Evolutionary conservation across 148 eudicot species (phyloP).

Genomic region (Fagopyrum tataricum): DNA sequence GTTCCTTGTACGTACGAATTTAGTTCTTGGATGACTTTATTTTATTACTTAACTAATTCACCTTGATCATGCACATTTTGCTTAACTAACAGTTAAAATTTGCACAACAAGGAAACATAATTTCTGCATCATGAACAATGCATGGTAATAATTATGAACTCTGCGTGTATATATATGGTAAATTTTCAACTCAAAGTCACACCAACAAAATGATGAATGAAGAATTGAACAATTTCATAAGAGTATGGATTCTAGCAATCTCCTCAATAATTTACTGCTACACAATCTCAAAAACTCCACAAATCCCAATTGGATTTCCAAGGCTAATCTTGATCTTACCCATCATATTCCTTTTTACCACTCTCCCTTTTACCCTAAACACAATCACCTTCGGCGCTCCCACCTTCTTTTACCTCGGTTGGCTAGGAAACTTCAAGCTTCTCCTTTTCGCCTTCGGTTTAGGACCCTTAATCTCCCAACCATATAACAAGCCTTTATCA

Average conservation of each 20-base stretch:
- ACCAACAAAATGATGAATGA: not conserved
- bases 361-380: constrained; percentile 45
- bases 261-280: constrained; percentile 39
- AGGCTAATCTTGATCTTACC: constrained; percentile 58
- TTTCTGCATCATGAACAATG: not conserved
- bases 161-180: not conserved
- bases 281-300: constrained; percentile 12
- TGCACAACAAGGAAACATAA: not conserved
- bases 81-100: not conserved
- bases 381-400: constrained; percentile 35
- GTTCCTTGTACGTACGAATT: too few relatives aligned
- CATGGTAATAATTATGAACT: not conserved
- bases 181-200: too few relatives aligned
- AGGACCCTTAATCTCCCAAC: constrained; percentile 4
- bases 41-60: too few relatives aligned
- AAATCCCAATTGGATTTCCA: constrained; percentile 25
- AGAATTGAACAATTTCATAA: not conserved
- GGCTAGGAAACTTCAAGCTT: constrained; percentile 57
- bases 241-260: constrained; percentile 25
- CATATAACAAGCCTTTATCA: constrained; percentile 14
- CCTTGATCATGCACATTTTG: not conserved
- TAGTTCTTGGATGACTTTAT: too few relatives aligned
- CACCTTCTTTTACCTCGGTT: constrained; percentile 52
- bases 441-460: constrained; percentile 25
- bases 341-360: constrained; percentile 38